Evolutionary conservation across 2,329 filamentous ascomycete species (phyloP), one percentile per base, ranked within the genome.

Genomic region (Calonectria multiphialidica): DNA sequence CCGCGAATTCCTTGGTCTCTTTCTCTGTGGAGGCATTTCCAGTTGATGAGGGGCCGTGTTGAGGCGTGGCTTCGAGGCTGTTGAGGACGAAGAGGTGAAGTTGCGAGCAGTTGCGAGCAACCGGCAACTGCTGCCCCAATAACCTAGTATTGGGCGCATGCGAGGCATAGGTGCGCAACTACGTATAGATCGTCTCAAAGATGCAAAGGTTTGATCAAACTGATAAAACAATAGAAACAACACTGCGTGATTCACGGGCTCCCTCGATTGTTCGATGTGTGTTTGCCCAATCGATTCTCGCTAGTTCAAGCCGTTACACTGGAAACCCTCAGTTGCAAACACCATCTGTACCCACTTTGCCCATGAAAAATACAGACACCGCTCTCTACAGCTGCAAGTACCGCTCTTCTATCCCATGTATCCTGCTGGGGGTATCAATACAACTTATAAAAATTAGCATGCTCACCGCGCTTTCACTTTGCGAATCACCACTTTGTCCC

Each of bases 401-500:
- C 66, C 49, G 63, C 66, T 72, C 50, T 70, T 47, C 65, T 30
- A 5, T 30, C 28, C 55, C 59, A 64, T 66, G 21, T 37, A 53
- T 21, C 35, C 28, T 47, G 70, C 44, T 25, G 25, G 64, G 49
- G 61, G 71, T 72, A 70, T 71, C 49, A 70, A 57, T 67, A 61
- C 66, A 57, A 66, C 33, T 21, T 53, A 42, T 45, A 40, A 61
- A 68, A 66, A 37, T 15, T 45, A 69, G 16, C 50, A 71, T 57
- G 40, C 53, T 81, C 78, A 86, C 76, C 83, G 83, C 57, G 82
- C 84, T 79, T 84, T 87, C 21, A 88, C 83, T 79, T 84, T 89
- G 67, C 94, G 90, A 80, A 98, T 96, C n/a, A 95, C 87, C 37
- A 98, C 92, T 79, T 86, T 93, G 50, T 89, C 88, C 5, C 90